These are phyloP conservation scores for Emergomyces orientalis DNA, from an alignment of 2,329 filamentous ascomycete genomes.

Conservation along the genomic window DNA sequence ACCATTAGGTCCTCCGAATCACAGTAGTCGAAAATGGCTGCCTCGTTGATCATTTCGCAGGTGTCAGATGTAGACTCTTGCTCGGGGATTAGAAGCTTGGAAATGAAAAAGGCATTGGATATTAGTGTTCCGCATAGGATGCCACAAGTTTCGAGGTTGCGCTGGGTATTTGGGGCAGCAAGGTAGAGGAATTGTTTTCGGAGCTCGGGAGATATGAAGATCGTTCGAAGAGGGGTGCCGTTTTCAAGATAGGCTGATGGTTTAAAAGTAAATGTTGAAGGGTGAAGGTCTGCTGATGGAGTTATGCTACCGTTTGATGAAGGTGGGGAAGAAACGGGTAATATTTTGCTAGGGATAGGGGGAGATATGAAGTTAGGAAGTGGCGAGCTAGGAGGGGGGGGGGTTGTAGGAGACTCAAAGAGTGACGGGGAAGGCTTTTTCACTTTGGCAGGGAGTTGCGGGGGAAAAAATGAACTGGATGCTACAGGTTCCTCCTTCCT, in stretches of 20 bases:
- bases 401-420: neutral
- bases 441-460: conserved; percentile 34
- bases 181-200: conserved; percentile 64
- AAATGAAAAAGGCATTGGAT: conserved; percentile 89
- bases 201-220: conserved; percentile 73
- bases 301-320: conserved; percentile 21
- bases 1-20: conserved; percentile 74
- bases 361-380: conserved; percentile 20
- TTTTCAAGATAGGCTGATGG: conserved; percentile 85
- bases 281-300: conserved; percentile 26
- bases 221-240: conserved; percentile 71
- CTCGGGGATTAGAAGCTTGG: conserved; percentile 78
- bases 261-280: conserved; percentile 62
- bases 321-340: conserved; percentile 17
- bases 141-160: conserved; percentile 87
- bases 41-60: conserved; percentile 86
- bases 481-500: conserved; percentile 21
- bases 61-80: conserved; percentile 86
- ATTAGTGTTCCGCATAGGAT: conserved; percentile 85
- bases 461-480: conserved; percentile 21
- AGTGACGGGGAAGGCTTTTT: conserved; percentile 19
- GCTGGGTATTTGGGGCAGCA: conserved; percentile 65
- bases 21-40: conserved; percentile 78
- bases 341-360: conserved; percentile 21
- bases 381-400: conserved; percentile 6